A percentile compares a stretch with the other conserved stretches of the same genome.
Conservation (phyloP, 2,329 filamentous ascomycete genomes). For the Clathrospora elynae region DNA sequence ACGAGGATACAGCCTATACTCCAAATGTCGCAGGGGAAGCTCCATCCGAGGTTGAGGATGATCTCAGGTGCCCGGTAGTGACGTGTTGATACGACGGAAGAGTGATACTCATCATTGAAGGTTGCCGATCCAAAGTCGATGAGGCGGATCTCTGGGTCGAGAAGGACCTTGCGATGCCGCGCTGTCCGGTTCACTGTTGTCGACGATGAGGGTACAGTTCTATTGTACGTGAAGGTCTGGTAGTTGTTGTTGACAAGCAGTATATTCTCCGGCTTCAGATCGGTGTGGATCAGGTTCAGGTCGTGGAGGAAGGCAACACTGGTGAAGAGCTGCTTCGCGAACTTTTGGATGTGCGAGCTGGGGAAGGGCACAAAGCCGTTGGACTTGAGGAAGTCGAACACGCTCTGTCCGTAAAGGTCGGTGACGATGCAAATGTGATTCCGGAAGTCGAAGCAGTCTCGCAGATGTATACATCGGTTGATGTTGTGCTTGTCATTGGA, state of each 20-base stretch:
- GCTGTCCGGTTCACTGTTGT: conserved; percentile 62
- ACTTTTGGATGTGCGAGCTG: conserved; percentile 97
- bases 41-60: conserved; percentile 70
- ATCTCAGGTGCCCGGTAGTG: conserved; percentile 72
- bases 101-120: conserved; percentile 71
- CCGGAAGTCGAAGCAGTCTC: conserved; percentile 95
- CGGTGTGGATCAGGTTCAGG: conserved; percentile 93
- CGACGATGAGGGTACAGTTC: conserved; percentile 68
- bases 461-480: conserved; percentile 94
- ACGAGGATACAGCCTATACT: conserved; percentile 72
- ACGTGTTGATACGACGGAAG: conserved; percentile 68
- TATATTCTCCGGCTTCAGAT: conserved; percentile 71
- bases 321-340: conserved; percentile 94
- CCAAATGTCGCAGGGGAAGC: conserved; percentile 71
- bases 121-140: conserved; percentile 72
- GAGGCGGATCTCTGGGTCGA: conserved; percentile 69
- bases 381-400: conserved; percentile 96
- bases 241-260: conserved; percentile 68
- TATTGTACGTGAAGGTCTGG: conserved; percentile 72
- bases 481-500: conserved; percentile 90
- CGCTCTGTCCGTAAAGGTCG: conserved; percentile 84
- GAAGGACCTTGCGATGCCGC: conserved; percentile 65
- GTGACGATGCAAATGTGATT: conserved; percentile 92
- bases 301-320: conserved; percentile 98
- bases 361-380: conserved; percentile 96